phyloP scores from a whole-genome alignment of 331 rosid genomes.

The Quercus phellos region DNA sequence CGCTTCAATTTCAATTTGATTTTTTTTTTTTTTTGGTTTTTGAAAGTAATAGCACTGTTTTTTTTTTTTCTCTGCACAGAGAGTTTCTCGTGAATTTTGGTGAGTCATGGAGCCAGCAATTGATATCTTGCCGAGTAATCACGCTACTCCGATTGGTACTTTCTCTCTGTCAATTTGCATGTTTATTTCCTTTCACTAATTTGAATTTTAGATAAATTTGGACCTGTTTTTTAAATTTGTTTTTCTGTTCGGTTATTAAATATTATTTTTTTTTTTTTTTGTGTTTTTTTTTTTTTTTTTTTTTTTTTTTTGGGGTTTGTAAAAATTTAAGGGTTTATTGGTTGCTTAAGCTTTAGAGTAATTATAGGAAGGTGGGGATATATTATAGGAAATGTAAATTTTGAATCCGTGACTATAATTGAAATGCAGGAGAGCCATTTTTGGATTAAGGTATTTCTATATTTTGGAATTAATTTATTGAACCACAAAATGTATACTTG shows the following conservation, averaged over 20 bases:
- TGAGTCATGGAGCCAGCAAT: conserved; percentile 32
- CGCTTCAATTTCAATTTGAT: not conserved
- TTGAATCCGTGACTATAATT: no score
- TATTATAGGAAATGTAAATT: no score
- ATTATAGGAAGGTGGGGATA: not conserved
- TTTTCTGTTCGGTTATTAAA: not conserved
- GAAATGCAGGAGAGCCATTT: no score
- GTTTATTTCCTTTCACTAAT: not conserved
- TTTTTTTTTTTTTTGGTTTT: not conserved
- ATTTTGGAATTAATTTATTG: no score
- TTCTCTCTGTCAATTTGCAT: not conserved
- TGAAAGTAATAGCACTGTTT: not conserved
- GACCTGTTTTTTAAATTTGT: not conserved
- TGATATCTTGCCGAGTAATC: conserved; percentile 26
- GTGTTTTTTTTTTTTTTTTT: not conserved
- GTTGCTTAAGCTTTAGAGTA: not conserved
- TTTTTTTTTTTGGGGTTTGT: not conserved
- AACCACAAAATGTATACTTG: no score
- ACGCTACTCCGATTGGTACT: conserved; percentile 22
- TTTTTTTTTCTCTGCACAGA: conserved; percentile 7
- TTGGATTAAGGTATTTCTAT: no score
- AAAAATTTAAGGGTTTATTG: not conserved
- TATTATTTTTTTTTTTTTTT: not conserved
- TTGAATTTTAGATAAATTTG: not conserved
- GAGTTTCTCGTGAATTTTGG: not conserved